Percentiles rank a stretch among this genome's conserved stretches.
Evolutionary conservation across 257 asterid species (phyloP).

Genomic region (Nicotiana sylvestris): DNA sequence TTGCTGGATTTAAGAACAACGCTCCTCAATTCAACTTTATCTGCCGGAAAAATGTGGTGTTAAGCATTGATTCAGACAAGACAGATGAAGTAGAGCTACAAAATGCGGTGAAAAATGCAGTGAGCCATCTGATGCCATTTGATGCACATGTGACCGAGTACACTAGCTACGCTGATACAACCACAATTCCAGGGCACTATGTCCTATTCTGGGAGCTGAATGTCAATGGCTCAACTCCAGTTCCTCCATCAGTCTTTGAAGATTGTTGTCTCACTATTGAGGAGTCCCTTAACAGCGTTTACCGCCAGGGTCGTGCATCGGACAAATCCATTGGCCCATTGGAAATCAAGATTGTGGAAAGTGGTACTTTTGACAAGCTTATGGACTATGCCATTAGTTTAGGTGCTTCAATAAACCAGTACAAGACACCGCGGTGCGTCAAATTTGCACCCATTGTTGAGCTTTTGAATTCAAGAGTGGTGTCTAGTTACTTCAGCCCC

Average conservation of each 20-base stretch:
- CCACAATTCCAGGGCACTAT: conserved; percentile 70
- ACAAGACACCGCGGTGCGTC: conserved; percentile 87
- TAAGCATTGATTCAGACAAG: conserved; percentile 84
- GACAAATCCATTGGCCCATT: conserved; percentile 77
- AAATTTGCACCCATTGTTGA: conserved; percentile 75
- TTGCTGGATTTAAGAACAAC: conserved; percentile 89
- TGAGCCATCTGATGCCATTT: conserved; percentile 57
- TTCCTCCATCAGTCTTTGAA: conserved; percentile 79
- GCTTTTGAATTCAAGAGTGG: conserved; percentile 58
- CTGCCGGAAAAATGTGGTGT: conserved; percentile 76
- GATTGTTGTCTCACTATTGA: conserved; percentile 81
- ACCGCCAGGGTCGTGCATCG: conserved; percentile 69
- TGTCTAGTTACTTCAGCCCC: conserved; percentile 60
- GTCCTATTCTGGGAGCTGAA: conserved; percentile 80
- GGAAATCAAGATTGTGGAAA: conserved; percentile 75
- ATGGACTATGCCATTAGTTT: conserved; percentile 87
- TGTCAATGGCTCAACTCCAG: conserved; percentile 38
- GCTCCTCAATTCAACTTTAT: conserved; percentile 92
- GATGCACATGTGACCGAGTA: conserved; percentile 60
- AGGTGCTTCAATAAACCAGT: conserved; percentile 91
- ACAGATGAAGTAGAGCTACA: conserved; percentile 95
- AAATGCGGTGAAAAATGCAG: conserved; percentile 65
- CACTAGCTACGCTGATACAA: conserved; percentile 78
- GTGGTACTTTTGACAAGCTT: conserved; percentile 80
- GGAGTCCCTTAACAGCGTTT: conserved; percentile 77